Evolutionary conservation across 2,329 filamentous ascomycete species (phyloP), one percentile per base, ranked within the genome.

Genomic region (Tolypocladium ophioglossoides): DNA sequence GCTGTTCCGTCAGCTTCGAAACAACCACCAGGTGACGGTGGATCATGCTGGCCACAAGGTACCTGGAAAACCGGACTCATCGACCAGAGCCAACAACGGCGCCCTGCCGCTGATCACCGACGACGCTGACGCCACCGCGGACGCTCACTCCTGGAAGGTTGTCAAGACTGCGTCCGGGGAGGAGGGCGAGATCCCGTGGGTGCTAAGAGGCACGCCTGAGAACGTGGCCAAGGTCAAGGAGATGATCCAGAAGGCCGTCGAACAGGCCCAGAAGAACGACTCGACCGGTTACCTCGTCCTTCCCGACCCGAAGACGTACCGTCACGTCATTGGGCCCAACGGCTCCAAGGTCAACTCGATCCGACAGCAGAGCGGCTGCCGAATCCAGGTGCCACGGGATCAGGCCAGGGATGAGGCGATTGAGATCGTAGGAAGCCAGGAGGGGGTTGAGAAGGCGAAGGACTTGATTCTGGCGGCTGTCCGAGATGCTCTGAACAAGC

Each of bases 281-380:
- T 83, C 85, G 5, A 90, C 85, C 1, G 94, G 94, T 6, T 96
- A 95, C 70, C 80, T 99, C 38, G 85, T 94, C 59, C 80, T 99
- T 40, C 88, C 92, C 0, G 92, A 99, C 67, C 89, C 94, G 12
- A 84, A 82, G 62, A 90, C 89, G 49, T 96, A 96, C 77, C 84
- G 92, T 58, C 87, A 87, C 59, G 89, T 99, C 50, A 91, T 99
- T 62, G 94, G 94, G 5, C 85, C 86, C 59, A 88, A 87, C 56
- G 94, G 94, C 56, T 87, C 83, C 70, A 92, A 92, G 71, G 95
- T 99, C 69, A 96, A 96, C 72, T 76, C 83, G 44, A 96, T 99
- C 68, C 85, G 94, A 62, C 90, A 89, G 74, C 84, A 94, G 76
- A 96, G 91, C 52, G 89, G 88, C 54, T 96, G 91, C 72, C 91